Evolutionary conservation across 257 asterid genomes (phyloP).

Genomic region (Solanum corneliomulleri): DNA sequence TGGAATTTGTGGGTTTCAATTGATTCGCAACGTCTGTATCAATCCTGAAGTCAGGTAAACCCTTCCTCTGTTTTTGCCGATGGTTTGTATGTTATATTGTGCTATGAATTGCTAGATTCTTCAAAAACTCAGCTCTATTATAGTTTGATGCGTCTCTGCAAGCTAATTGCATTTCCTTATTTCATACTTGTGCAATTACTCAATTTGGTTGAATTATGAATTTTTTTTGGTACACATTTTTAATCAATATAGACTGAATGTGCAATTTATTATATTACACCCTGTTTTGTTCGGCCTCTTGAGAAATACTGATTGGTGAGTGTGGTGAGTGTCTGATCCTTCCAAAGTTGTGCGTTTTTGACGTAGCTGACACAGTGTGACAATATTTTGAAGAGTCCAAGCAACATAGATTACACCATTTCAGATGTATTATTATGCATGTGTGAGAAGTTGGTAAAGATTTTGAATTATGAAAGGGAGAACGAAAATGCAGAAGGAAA

Average conservation of each 20-base stretch:
- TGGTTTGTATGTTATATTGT: too few species aligned
- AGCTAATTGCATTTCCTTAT: neutral
- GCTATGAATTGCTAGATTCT: neutral
- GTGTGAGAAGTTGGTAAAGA: too few species aligned
- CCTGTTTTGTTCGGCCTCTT: neutral
- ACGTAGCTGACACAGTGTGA: neutral
- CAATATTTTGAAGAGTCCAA: neutral
- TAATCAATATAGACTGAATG: neutral
- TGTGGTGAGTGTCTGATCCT: neutral
- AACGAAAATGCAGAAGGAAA: neutral
- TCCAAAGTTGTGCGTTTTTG: neutral
- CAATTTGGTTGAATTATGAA: neutral
- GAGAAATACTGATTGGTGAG: neutral
- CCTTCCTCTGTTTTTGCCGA: neutral
- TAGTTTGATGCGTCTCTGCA: neutral
- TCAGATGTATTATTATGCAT: neutral
- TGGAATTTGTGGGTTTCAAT: constrained; percentile 81
- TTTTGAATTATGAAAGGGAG: neutral
- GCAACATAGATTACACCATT: neutral
- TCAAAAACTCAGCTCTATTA: neutral
- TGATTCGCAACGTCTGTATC: constrained; percentile 59
- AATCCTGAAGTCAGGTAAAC: constrained; percentile 93
- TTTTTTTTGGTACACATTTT: neutral
- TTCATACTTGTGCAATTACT: neutral
- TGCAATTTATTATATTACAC: neutral